phyloP scores from a whole-genome alignment of 768 basidiomycete genomes.

The Mycena leptocephala region DNA sequence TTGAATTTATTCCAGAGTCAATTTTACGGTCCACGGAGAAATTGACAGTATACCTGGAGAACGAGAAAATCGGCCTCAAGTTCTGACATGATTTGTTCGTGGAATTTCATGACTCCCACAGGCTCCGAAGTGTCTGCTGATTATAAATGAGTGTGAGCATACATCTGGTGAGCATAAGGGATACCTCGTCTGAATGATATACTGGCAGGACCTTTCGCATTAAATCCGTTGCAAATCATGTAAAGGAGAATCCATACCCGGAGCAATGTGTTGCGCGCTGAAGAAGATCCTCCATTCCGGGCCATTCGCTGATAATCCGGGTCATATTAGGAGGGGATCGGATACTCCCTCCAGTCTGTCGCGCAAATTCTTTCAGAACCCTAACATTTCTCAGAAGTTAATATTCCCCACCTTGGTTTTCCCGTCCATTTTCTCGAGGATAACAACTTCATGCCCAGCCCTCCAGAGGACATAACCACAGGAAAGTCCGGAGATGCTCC shows the following conservation, averaged over 20 bases:
- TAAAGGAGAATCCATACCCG: conserved; percentile 26
- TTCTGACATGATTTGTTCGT: conserved; percentile 17
- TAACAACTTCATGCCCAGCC: background rate
- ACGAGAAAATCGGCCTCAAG: conserved; percentile 14
- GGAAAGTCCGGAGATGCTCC: background rate
- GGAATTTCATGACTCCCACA: conserved; percentile 18
- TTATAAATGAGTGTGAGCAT: background rate
- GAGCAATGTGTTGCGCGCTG: background rate
- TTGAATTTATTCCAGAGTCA: background rate
- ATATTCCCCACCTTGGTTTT: background rate
- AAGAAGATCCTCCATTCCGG: conserved; percentile 17
- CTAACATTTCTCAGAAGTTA: background rate
- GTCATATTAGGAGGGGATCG: conserved; percentile 34
- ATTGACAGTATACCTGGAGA: background rate
- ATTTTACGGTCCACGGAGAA: too few relatives aligned
- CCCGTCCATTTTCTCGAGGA: background rate
- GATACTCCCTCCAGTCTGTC: conserved; percentile 13
- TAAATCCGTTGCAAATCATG: too few relatives aligned
- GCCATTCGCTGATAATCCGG: conserved; percentile 17
- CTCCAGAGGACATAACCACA: background rate
- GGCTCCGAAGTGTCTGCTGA: conserved; percentile 15
- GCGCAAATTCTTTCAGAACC: background rate
- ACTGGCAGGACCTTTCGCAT: too few relatives aligned
- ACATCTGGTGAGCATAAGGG: background rate
- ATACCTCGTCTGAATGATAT: conserved; percentile 9